Conservation (phyloP, 768 basidiomycete genomes). For the Guyanaporus albipodus region DNA sequence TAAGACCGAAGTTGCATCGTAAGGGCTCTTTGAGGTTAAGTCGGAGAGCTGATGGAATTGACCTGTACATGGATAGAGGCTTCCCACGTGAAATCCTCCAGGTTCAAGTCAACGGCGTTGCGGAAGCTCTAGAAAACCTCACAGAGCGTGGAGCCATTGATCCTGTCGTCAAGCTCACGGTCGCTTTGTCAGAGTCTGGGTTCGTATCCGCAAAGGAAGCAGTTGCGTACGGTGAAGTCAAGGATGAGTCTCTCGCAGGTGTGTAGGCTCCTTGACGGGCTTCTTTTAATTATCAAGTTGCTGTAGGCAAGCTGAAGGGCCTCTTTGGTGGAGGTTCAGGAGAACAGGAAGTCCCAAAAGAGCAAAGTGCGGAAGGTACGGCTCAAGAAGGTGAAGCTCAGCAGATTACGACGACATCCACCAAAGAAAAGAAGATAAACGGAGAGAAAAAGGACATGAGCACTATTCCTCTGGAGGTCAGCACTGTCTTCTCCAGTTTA, state of each 20-base stretch:
- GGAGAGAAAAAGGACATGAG: slow-evolving; percentile 40
- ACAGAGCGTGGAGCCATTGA: slow-evolving; percentile 78
- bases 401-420: slow-evolving; percentile 24
- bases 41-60: not conserved
- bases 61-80: slow-evolving; percentile 40
- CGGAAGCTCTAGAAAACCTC: slow-evolving; percentile 75
- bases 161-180: slow-evolving; percentile 81
- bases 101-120: slow-evolving; percentile 66
- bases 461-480: slow-evolving; percentile 65
- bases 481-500: slow-evolving; percentile 55
- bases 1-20: slow-evolving; percentile 61
- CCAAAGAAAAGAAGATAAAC: slow-evolving; percentile 36
- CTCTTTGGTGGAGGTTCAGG: slow-evolving; percentile 68
- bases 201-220: slow-evolving; percentile 81
- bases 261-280: slow-evolving; percentile 12
- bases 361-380: slow-evolving; percentile 16
- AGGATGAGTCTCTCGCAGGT: slow-evolving; percentile 77
- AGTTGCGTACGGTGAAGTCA: slow-evolving; percentile 73
- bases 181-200: slow-evolving; percentile 82
- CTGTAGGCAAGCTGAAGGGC: slow-evolving; percentile 77
- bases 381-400: slow-evolving; percentile 31
- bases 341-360: slow-evolving; percentile 28
- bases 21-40: slow-evolving; percentile 26
- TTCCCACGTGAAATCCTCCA: slow-evolving; percentile 74
- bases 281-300: slow-evolving; percentile 11